Percentiles rank a stretch among this genome's conserved stretches.
phyloP scores from a whole-genome alignment of 2,329 filamentous ascomycete species.

The Diaporthe citri region DNA sequence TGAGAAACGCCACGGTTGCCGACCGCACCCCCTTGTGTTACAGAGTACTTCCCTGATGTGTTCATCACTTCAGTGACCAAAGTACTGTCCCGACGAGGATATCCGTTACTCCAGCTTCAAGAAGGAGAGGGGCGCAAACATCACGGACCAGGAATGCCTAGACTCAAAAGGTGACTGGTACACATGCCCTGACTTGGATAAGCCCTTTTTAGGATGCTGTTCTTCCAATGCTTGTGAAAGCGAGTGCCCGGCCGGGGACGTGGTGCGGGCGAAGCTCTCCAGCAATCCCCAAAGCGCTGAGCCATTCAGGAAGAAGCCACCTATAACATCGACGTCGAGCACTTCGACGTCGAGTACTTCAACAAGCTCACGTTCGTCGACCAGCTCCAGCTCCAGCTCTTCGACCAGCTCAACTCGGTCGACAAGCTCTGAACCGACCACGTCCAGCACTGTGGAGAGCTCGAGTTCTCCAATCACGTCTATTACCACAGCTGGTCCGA shows the following conservation, averaged over 20 bases:
- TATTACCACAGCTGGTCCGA: not conserved
- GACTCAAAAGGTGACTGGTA: slow-evolving; percentile 49
- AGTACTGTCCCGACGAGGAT: slow-evolving; percentile 48
- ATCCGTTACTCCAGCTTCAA: slow-evolving; percentile 49
- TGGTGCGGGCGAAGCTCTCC: slow-evolving; percentile 47
- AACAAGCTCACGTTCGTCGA: not conserved
- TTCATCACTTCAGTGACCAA: not conserved
- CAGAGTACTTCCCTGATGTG: not conserved
- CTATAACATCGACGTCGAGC: not conserved
- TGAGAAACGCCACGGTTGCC: not conserved
- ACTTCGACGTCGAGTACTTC: slow-evolving; percentile 27
- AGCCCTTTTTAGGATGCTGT: slow-evolving; percentile 57
- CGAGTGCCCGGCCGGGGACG: slow-evolving; percentile 44
- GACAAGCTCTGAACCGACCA: not conserved
- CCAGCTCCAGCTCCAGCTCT: not conserved
- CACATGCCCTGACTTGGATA: slow-evolving; percentile 46
- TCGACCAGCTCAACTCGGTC: slow-evolving; percentile 3
- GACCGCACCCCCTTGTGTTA: not conserved
- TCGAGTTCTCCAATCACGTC: slow-evolving; percentile 6
- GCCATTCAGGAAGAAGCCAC: slow-evolving; percentile 37
- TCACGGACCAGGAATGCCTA: slow-evolving; percentile 51
- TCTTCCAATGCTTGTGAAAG: slow-evolving; percentile 49
- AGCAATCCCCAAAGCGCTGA: slow-evolving; percentile 26
- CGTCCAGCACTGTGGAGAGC: not conserved
- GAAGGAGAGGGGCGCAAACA: slow-evolving; percentile 42